phyloP scores from a whole-genome alignment of 2,329 filamentous ascomycete species.

The Colletotrichum sp. region DNA sequence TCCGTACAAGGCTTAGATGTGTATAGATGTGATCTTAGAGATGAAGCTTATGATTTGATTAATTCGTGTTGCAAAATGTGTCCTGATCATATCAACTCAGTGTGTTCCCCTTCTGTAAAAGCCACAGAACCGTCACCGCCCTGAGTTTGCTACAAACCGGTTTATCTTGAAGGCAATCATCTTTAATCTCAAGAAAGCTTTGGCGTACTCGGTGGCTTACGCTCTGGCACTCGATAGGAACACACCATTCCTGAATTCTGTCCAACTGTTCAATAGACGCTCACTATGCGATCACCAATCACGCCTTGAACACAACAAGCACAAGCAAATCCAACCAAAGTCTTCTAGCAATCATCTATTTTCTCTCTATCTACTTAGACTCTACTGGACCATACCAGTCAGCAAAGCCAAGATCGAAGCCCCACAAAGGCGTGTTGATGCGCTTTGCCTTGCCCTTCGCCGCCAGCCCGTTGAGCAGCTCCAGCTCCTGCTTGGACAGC shows the following conservation, averaged over 20 bases:
- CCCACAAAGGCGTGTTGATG: not conserved
- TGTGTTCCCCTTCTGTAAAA: too few species aligned
- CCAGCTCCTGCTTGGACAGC: not conserved
- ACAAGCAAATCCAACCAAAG: not conserved
- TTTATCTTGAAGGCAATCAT: too few species aligned
- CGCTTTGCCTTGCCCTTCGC: not conserved
- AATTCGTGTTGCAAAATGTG: fast-evolving
- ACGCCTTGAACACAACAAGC: not conserved
- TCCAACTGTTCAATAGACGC: not conserved
- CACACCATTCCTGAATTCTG: too few species aligned
- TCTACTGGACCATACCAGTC: not conserved
- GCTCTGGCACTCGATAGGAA: not conserved
- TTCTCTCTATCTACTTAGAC: not conserved
- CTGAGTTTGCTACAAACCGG: fast-evolving
- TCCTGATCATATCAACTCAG: fast-evolving
- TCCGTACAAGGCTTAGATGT: not conserved
- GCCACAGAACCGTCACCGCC: fast-evolving
- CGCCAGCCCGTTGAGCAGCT: not conserved
- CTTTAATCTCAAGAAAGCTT: too few species aligned
- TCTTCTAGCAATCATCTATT: too few species aligned
- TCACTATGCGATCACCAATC: fast-evolving
- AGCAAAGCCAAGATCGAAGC: not conserved
- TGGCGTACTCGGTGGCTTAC: not conserved
- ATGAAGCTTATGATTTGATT: not conserved
- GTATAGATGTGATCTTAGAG: not conserved